Evolutionary conservation across 2,329 filamentous ascomycete species (phyloP).

Genomic region (Drechslerella dactyloides): DNA sequence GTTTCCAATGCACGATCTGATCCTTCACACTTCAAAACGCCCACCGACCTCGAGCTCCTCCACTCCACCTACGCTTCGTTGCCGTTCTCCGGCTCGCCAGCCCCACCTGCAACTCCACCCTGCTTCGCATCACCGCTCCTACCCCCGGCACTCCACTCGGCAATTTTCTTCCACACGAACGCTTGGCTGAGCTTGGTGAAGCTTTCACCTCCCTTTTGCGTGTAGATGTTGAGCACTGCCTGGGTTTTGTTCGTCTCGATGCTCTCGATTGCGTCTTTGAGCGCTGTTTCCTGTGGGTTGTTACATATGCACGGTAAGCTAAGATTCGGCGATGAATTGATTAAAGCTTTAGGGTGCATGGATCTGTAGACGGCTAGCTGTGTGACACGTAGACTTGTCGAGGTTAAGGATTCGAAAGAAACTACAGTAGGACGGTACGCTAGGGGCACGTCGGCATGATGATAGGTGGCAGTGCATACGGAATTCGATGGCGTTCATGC

Average conservation of each 20-base stretch:
- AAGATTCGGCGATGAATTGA: too few species aligned
- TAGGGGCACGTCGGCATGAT: too few species aligned
- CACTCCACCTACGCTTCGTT: neutral
- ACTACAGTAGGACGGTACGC: too few species aligned
- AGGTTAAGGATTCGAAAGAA: too few species aligned
- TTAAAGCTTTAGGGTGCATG: too few species aligned
- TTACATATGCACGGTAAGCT: too few species aligned
- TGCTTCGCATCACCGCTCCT: neutral
- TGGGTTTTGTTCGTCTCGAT: slow-evolving; percentile 18
- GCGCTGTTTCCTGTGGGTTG: slow-evolving; percentile 11
- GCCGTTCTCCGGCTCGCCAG: neutral
- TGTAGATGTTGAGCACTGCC: slow-evolving; percentile 17
- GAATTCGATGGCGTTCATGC: too few species aligned
- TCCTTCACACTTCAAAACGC: neutral
- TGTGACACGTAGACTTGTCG: too few species aligned
- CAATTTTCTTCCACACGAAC: slow-evolving; percentile 29
- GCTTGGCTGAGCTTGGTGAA: slow-evolving; percentile 26
- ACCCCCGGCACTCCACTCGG: slow-evolving; percentile 18
- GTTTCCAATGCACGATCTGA: neutral
- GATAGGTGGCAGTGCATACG: too few species aligned
- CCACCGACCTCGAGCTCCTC: neutral
- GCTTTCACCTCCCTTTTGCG: neutral
- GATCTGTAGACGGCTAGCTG: too few species aligned
- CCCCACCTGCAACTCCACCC: neutral
- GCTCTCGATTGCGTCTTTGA: slow-evolving; percentile 23